Conservation (phyloP, 75 land plant species). For the Cryptomeria japonica region DNA sequence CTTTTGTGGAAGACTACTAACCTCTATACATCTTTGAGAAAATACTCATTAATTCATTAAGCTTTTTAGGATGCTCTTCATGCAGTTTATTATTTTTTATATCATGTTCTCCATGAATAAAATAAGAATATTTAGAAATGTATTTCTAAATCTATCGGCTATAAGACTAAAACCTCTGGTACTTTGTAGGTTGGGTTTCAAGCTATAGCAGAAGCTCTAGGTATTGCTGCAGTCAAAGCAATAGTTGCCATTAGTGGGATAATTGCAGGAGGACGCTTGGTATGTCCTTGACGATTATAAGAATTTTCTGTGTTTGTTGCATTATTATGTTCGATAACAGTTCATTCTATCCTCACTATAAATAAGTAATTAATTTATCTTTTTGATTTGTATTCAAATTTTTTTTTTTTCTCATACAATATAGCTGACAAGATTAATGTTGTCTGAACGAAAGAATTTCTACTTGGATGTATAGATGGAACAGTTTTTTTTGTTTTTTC, state of each 20-base stretch:
- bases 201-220: constrained; percentile 98
- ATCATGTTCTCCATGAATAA: background rate
- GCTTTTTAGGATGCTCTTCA: background rate
- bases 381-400: background rate
- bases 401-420: background rate
- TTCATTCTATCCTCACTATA: background rate
- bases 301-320: background rate
- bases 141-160: background rate
- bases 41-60: background rate
- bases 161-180: background rate
- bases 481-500: background rate
- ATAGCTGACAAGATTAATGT: too few species aligned
- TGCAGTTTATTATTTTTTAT: background rate
- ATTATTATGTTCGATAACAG: background rate
- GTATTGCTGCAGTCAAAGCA: constrained; percentile 94
- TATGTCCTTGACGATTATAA: constrained; percentile 24
- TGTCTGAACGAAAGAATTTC: too few species aligned
- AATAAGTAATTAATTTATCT: background rate
- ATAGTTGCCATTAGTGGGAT: constrained; percentile 89
- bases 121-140: background rate
- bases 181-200: constrained; percentile 88
- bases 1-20: background rate
- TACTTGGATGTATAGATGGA: too few species aligned
- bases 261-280: constrained; percentile 98
- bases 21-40: background rate